These are phyloP conservation scores for Rhododendron vialii DNA, from an alignment of 148 eudicot species.

Conservation along the genomic window DNA sequence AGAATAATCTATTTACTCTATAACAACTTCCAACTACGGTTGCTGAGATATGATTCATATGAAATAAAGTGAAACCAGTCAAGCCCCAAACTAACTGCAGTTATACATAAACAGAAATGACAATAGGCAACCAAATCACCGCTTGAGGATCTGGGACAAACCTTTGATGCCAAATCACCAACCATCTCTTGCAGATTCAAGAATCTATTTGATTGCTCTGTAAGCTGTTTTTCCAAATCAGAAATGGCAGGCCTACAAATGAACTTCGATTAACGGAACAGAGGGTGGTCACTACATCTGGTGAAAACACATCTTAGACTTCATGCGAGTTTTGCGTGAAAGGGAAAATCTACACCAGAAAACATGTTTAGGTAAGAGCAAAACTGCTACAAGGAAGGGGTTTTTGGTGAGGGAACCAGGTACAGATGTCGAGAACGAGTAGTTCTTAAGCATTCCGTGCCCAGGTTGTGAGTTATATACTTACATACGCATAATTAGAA, in stretches of 20 bases:
- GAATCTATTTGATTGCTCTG: slow-evolving; percentile 76
- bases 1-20: neutral
- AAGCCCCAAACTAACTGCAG: neutral
- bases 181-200: slow-evolving; percentile 84
- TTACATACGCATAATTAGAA: neutral
- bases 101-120: neutral
- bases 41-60: neutral
- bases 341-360: neutral
- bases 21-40: neutral
- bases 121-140: slow-evolving; percentile 7
- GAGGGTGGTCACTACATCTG: slow-evolving; percentile 21
- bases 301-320: slow-evolving; percentile 6
- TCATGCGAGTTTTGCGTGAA: neutral
- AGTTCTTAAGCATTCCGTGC: neutral
- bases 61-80: neutral
- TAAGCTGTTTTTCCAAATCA: slow-evolving; percentile 82
- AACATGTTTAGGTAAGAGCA: neutral
- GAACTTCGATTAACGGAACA: slow-evolving; percentile 28
- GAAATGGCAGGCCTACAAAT: slow-evolving; percentile 85
- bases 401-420: neutral
- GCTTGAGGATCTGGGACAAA: slow-evolving; percentile 18
- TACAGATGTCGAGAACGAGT: neutral
- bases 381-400: neutral
- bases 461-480: neutral
- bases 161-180: slow-evolving; percentile 97